These are phyloP conservation scores for Strobilomyces echinocephalus DNA, from an alignment of 768 basidiomycete genomes.

Conservation along the genomic window DNA sequence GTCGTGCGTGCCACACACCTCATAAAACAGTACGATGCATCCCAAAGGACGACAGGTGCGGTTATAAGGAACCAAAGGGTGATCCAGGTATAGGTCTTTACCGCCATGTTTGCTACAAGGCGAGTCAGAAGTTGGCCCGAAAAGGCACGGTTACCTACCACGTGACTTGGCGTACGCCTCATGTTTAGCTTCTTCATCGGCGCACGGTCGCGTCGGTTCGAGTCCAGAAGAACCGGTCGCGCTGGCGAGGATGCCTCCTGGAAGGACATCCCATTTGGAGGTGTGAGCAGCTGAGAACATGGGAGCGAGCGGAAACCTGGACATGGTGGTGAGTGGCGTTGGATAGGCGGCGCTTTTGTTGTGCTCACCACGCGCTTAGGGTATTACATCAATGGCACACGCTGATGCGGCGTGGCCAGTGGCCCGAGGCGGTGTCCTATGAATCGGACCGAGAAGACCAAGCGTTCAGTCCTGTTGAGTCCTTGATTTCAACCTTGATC, in stretches of 20 bases:
- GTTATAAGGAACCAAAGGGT: constrained; percentile 63
- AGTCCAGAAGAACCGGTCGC: not conserved
- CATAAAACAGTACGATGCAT: constrained; percentile 76
- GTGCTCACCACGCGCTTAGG: too few relatives aligned
- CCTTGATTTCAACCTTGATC: too few relatives aligned
- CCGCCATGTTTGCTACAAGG: constrained; percentile 35
- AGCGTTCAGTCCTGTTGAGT: too few relatives aligned
- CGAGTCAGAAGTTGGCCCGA: not conserved
- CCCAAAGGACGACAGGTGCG: constrained; percentile 61
- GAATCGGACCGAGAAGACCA: too few relatives aligned
- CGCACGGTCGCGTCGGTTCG: not conserved
- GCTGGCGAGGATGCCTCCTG: not conserved
- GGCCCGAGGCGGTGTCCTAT: too few relatives aligned
- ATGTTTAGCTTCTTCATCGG: not conserved
- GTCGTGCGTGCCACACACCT: constrained; percentile 39
- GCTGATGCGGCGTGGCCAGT: too few relatives aligned
- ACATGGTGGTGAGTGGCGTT: constrained; percentile 8
- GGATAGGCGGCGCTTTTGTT: too few relatives aligned
- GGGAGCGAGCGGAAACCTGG: constrained; percentile 16
- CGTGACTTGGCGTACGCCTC: constrained; percentile 1
- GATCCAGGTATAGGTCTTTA: constrained; percentile 53
- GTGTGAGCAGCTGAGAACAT: constrained; percentile 32
- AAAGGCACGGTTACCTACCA: not conserved
- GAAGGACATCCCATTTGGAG: constrained; percentile 23
- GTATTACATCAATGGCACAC: too few relatives aligned